Evolutionary conservation across 2,329 filamentous ascomycete genomes (phyloP), one percentile per base, ranked within the genome.

Genomic region (Fusarium sublunatum): DNA sequence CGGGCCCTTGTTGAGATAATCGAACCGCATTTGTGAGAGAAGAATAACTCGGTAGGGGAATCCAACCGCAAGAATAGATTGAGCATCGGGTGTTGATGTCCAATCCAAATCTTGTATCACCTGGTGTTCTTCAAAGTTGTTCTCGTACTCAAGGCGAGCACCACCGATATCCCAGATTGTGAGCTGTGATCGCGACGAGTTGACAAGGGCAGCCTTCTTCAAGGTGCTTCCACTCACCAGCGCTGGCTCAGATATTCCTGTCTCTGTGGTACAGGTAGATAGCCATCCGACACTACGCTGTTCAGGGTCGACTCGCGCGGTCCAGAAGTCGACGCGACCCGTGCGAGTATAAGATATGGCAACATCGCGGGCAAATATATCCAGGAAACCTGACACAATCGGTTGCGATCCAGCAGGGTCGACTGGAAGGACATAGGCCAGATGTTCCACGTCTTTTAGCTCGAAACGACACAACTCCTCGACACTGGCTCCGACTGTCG

Each of bases 151-250:
- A 6, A 97, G 82, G 61, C 92, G 89, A 2, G 88, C 88, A 52
- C 90, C 91, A 61, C 89, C 87, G 10, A 92, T 91, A 71, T 97
- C 93, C 94, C 93, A 97, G 45, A 97, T 96, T 0, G 91, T 96
- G 45, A 97, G 78, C 36, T 88, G 86, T 0, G 89, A 92, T 61
- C 89, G 87, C 12, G 84, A 81, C 4, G 86, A 82, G 72, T 96
- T 90, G 31, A 96, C 91, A 19, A 97, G 77, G 5, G 93, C 93
- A 24, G 91, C 91, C 74, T 96, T 97, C 62, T 93, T 90, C 70
- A 93, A 89, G 8, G 90, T 93, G 67, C 91, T 96, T 12, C 91
- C 93, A 71, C 92, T 96, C 10, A 91, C 91, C 26, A 97, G 82
- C 0, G 91, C 88, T 24, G 91, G 91, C 26, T 90, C 85, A 0